Evolutionary conservation across 257 asterid genomes (phyloP), one percentile per base, ranked within the genome.

Genomic region (Solanum raphanifolium): DNA sequence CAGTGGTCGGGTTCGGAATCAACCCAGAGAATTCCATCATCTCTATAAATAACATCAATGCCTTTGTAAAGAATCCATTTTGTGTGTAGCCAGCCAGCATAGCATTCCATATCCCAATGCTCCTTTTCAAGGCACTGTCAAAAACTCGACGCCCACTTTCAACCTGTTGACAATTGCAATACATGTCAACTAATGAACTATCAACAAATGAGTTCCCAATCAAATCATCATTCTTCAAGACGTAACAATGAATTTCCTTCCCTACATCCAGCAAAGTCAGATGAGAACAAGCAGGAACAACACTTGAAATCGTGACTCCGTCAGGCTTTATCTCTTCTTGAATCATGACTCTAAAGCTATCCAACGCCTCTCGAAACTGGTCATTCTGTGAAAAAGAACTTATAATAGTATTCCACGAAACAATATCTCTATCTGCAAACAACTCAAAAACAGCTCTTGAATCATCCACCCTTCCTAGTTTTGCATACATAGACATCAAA

Each of bases 1-100:
- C 90, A 23, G 98, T 95, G 76, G 94, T 95, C 13, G 99, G 93
- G 87, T 88, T 94, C 2, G 98, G 98, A 71, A 90, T 87, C 65
- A 92, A 89, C 65, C 92, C 89, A 2, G 95, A 88, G 41, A 87
- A 88, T 46, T 88, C 87, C 85, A 94, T 87, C 89, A 95, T 88
- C 48, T 91, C 92, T 93, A 90, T 90, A 89, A 96, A 96, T 15
- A 95, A 84, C 88, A 73, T 52, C 91, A 95, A 87, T 25, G 97
- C 94, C 83, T 93, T 91, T 38, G 60, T 87, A 81, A 93, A 96
- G 82, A 90, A 88, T 36, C 98, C 99, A 87, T 93, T 96, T 72
- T 94, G 96, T 9, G 97, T 86, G 92, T 93, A 96, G 84, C 99
- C 99, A 89, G 98, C 91, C 83, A 96, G 94, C 99, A 95, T 95